These are phyloP conservation scores for Phytophthora pini DNA, from an alignment of 352 stramenopile genomes.

Conservation along the genomic window DNA sequence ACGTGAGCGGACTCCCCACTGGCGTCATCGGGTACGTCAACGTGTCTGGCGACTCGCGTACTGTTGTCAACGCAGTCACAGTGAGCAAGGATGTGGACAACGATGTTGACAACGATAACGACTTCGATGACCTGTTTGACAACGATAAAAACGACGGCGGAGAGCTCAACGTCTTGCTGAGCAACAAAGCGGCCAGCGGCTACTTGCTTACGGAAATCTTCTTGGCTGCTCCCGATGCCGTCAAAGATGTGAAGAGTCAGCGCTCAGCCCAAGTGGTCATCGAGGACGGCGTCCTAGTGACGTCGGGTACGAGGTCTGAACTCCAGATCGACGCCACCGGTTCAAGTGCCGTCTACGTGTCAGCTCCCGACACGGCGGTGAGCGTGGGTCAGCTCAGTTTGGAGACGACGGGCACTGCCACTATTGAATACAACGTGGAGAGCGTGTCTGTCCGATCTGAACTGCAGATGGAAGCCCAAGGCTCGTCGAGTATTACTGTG, in stretches of 20 bases:
- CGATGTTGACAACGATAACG: conserved; percentile 15
- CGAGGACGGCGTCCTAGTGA: conserved; percentile 26
- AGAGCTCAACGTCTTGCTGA: conserved; percentile 27
- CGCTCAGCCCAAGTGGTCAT: conserved; percentile 29
- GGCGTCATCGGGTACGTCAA: conserved; percentile 37
- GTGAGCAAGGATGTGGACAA: conserved; percentile 26
- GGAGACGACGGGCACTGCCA: conserved; percentile 17
- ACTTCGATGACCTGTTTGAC: conserved; percentile 18
- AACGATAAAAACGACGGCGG: conserved; percentile 14
- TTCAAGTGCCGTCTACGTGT: conserved; percentile 31
- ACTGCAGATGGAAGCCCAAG: conserved; percentile 18
- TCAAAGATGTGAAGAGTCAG: conserved; percentile 29
- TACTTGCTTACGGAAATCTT: conserved; percentile 41
- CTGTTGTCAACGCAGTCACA: conserved; percentile 25
- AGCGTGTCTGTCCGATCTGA: conserved; percentile 15
- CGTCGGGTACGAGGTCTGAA: conserved; percentile 5
- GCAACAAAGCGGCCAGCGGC: conserved; percentile 11
- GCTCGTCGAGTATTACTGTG: conserved; percentile 19
- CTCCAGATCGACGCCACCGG: conserved; percentile 24
- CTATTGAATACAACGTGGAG: conserved; percentile 24
- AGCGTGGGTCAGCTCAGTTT: conserved; percentile 23
- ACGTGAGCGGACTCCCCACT: conserved; percentile 17
- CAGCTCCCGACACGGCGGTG: conserved; percentile 13
- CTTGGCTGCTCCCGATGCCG: conserved; percentile 14
- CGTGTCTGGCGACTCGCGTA: conserved; percentile 26